Evolutionary conservation across 2,329 filamentous ascomycete species (phyloP).

Genomic region (Phialophora expanda): DNA sequence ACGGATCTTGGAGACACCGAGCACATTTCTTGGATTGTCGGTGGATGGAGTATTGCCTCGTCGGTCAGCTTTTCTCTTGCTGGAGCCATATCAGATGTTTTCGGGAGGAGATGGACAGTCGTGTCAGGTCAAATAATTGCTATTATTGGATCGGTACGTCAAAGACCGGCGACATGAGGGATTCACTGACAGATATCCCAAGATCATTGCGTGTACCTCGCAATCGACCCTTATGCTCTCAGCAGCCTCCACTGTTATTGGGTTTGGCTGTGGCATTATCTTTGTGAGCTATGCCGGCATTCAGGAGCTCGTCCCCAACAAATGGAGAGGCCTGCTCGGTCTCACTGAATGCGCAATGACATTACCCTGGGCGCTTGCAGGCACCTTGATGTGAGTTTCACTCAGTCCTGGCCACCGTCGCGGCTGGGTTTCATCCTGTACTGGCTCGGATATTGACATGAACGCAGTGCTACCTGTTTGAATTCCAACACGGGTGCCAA

Average conservation of each 20-base stretch:
- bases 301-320: constrained; percentile 47
- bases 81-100: constrained; percentile 46
- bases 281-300: constrained; percentile 47
- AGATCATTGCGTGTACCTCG: constrained; percentile 47
- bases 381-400: constrained; percentile 53
- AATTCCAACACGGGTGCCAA: constrained; percentile 46
- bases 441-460: neutral
- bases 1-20: constrained; percentile 26
- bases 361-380: constrained; percentile 45
- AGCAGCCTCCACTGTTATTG: constrained; percentile 44
- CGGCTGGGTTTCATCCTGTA: neutral
- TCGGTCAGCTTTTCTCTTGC: constrained; percentile 41
- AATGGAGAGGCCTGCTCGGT: constrained; percentile 44
- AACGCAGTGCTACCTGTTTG: constrained; percentile 8
- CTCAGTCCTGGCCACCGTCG: constrained; percentile 44
- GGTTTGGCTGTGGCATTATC: constrained; percentile 48
- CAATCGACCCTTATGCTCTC: constrained; percentile 47
- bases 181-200: neutral
- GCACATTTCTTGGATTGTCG: constrained; percentile 26
- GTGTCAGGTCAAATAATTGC: constrained; percentile 42
- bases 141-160: constrained; percentile 44
- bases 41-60: constrained; percentile 26
- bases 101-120: constrained; percentile 46
- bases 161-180: neutral
- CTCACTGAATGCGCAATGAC: constrained; percentile 46